phyloP scores from a whole-genome alignment of 1,284 basidiomycete species.

The Trichosporon faecale region DNA sequence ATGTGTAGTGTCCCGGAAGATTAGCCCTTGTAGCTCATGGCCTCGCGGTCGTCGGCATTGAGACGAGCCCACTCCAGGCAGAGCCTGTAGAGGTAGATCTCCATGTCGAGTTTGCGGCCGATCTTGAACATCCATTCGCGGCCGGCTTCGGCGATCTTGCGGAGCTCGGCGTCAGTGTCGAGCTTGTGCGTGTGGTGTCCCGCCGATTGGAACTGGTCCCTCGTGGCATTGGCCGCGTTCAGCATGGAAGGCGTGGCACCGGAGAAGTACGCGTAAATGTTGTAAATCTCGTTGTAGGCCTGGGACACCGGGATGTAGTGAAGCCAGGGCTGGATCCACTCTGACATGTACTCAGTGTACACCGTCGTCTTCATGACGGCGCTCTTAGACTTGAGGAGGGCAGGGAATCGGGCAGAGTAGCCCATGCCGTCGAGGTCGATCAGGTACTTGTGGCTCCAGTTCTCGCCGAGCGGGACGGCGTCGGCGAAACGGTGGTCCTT shows the following conservation, averaged over 20 bases:
- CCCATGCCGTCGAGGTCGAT: constrained; percentile 90
- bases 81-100: constrained; percentile 79
- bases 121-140: constrained; percentile 83
- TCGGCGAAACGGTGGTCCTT: constrained; percentile 70
- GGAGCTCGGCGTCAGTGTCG: constrained; percentile 69
- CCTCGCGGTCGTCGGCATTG: constrained; percentile 74
- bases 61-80: constrained; percentile 85
- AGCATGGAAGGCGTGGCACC: constrained; percentile 67
- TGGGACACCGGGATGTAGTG: constrained; percentile 88
- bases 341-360: constrained; percentile 80
- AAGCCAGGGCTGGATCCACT: constrained; percentile 60
- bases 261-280: constrained; percentile 84
- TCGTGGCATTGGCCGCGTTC: constrained; percentile 55
- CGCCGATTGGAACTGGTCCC: constrained; percentile 43
- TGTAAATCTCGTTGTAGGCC: constrained; percentile 84
- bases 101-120: constrained; percentile 80
- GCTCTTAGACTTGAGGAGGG: constrained; percentile 66
- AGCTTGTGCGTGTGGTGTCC: constrained; percentile 51
- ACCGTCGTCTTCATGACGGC: constrained; percentile 84
- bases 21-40: constrained; percentile 55
- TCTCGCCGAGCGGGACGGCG: constrained; percentile 72
- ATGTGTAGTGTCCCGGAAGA: not conserved
- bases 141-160: constrained; percentile 79
- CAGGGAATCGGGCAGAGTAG: constrained; percentile 85
- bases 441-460: constrained; percentile 90